Base-by-base conservation (phyloP, 2,329 filamentous ascomycete genomes). In the Cladophialophora bantiana region DNA sequence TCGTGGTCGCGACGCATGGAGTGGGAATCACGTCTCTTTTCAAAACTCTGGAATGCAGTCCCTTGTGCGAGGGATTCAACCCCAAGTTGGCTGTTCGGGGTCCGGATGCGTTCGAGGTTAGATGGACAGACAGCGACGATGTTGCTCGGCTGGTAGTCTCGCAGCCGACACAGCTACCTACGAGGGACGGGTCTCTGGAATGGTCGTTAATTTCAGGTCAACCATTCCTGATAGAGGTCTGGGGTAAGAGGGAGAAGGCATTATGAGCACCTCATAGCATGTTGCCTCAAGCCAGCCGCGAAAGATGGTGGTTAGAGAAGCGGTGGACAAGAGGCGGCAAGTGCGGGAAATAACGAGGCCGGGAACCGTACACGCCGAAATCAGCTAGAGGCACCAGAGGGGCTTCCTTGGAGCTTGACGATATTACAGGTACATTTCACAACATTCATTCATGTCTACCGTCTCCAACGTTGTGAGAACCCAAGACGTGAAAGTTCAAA, bases 221-320 rank as follows among this genome's bases (percentile, higher is more conserved):
- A 48, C 68, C 68, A 15, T 69, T 69, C 50, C 4, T 65, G 32
- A 69, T 69, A 32, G 65, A 69, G 48, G 15, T n/a, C 42, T 70
- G 65, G 68, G 68, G 68, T 13, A 70, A 70, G 65, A 64, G 63
- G 52, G 68, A 70, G 34, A 70, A 70, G 57, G 68, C 68, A 3
- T 32, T 65, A 18, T 66, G 59, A 57, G n/a, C 10, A 13, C 3
- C 40, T 45, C 45, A 50, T 26, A 26, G 18, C 3, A 20, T 2
- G 26, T 26, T 50, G 18, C 45, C 18, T 7, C 7, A 20, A 18
- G 10, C 15, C 7, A 3, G 1, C 7, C 18, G 26, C 15, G 45
- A 26, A 26, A 10, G 45, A 10, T 9, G 45, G 45, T 50, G 6
- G 45, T 26, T 26, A 20, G 45, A 50, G 45, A 26, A 26, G 7